phyloP scores from a whole-genome alignment of 345 rosid genomes.

The Diplotaxis tenuifolia region DNA sequence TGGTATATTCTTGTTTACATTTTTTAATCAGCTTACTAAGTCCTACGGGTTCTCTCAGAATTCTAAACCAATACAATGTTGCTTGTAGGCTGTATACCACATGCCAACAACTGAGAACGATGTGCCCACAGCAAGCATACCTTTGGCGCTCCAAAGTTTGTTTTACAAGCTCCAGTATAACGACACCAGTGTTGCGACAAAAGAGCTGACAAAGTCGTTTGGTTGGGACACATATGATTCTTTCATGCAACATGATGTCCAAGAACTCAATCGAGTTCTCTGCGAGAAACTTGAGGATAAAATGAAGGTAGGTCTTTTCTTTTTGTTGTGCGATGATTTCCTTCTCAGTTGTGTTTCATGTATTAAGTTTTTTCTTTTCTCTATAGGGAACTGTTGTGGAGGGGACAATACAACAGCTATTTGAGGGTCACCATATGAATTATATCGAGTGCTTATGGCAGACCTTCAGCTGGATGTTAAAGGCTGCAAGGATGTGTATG shows the following conservation, averaged over 20 bases:
- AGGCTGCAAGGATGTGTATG: slow-evolving; percentile 95
- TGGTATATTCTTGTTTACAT: slow-evolving; percentile 4
- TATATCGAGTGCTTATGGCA: slow-evolving; percentile 78
- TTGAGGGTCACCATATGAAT: slow-evolving; percentile 98
- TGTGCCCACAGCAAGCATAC: slow-evolving; percentile 89
- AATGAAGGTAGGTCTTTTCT: slow-evolving; percentile 67
- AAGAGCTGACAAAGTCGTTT: slow-evolving; percentile 91
- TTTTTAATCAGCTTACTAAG: slow-evolving; percentile 3
- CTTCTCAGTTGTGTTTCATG: slow-evolving; percentile 14
- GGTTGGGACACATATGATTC: slow-evolving; percentile 99
- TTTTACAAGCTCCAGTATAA: slow-evolving; percentile 95
- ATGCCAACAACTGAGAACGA: slow-evolving; percentile 98
- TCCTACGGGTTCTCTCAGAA: neutral
- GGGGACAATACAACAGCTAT: slow-evolving; percentile 90
- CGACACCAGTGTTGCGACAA: slow-evolving; percentile 92
- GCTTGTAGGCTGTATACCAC: slow-evolving; percentile 88
- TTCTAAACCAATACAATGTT: slow-evolving; percentile 17
- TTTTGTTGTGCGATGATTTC: slow-evolving; percentile 4
- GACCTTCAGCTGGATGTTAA: slow-evolving; percentile 98
- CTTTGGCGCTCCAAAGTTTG: slow-evolving; percentile 94
- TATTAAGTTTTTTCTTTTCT: slow-evolving; percentile 6
- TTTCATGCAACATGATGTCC: slow-evolving; percentile 99
- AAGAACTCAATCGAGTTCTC: slow-evolving; percentile 90
- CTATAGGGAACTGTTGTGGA: slow-evolving; percentile 92
- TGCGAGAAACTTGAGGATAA: slow-evolving; percentile 96